Percentiles rank a stretch among this genome's conserved stretches.
Evolutionary conservation across 768 basidiomycete species (phyloP).

Genomic region (Calocybe indica): DNA sequence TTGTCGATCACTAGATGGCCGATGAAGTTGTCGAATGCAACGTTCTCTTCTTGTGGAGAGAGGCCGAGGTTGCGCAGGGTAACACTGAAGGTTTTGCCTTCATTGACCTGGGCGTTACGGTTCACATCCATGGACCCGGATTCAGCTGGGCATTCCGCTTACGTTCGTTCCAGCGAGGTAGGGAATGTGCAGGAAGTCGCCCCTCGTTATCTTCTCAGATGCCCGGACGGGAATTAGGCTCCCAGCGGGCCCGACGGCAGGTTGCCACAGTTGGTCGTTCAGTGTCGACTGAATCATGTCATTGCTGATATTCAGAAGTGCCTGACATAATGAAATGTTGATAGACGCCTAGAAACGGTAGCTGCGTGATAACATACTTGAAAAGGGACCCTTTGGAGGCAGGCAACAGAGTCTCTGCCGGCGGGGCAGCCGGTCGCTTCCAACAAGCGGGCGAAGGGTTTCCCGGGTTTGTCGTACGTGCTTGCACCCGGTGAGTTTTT

Average conservation of each 20-base stretch:
- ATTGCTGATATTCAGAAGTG: slow-evolving; percentile 42
- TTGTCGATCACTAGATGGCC: slow-evolving; percentile 45
- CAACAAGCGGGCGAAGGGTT: slow-evolving; percentile 42
- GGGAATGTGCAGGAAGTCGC: slow-evolving; percentile 48
- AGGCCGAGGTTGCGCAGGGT: slow-evolving; percentile 33
- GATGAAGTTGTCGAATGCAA: slow-evolving; percentile 43
- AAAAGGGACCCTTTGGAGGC: slow-evolving; percentile 41
- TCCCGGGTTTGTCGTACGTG: slow-evolving; percentile 45
- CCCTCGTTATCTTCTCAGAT: slow-evolving; percentile 36
- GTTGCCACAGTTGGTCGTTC: slow-evolving; percentile 54
- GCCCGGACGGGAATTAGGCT: slow-evolving; percentile 42
- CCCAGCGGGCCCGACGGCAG: slow-evolving; percentile 43
- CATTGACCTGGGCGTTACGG: slow-evolving; percentile 35
- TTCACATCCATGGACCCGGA: neutral
- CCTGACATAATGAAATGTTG: slow-evolving; percentile 22
- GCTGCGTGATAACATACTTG: slow-evolving; percentile 19
- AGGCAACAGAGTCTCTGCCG: slow-evolving; percentile 31
- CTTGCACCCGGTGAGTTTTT: slow-evolving; percentile 41
- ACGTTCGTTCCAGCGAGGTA: slow-evolving; percentile 55
- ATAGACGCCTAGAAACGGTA: neutral
- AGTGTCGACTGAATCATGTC: slow-evolving; percentile 36
- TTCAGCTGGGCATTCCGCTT: slow-evolving; percentile 9
- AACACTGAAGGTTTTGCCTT: slow-evolving; percentile 41
- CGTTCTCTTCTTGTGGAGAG: slow-evolving; percentile 31
- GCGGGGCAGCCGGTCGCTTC: slow-evolving; percentile 39